Conservation (phyloP, 2,329 filamentous ascomycete species). For the Penicillium expansum region DNA sequence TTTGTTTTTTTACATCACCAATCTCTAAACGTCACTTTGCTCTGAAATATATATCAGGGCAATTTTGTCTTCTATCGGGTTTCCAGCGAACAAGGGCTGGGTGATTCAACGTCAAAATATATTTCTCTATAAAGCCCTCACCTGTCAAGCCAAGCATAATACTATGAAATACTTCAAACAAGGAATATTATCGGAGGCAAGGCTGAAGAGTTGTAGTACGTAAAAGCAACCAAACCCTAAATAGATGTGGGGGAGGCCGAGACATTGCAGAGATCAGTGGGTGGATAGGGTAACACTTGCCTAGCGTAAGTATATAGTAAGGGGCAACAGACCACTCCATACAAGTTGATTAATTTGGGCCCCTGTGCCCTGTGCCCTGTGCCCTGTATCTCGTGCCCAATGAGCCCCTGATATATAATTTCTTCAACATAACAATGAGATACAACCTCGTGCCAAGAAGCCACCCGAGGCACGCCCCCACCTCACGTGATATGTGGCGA, state of each 20-base stretch:
- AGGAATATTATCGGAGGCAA: not conserved
- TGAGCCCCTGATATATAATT: not conserved
- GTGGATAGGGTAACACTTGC: not conserved
- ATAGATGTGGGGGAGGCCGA: not conserved
- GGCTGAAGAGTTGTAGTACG: not conserved
- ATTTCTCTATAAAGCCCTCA: too few species aligned
- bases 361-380: not conserved
- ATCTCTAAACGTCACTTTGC: not conserved
- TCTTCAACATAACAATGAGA: not conserved
- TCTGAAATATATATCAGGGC: not conserved
- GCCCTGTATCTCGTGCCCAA: too few species aligned
- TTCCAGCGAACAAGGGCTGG: not conserved
- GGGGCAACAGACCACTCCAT: not conserved
- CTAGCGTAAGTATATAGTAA: not conserved
- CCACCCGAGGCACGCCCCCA: constrained; percentile 9
- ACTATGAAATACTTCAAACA: not conserved
- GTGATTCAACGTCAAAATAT: not conserved
- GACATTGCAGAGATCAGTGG: not conserved
- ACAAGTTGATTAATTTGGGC: not conserved
- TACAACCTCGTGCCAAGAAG: constrained; percentile 4
- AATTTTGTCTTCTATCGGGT: not conserved
- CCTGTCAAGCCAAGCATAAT: too few species aligned
- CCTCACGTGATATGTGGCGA: constrained; percentile 20
- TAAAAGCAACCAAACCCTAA: not conserved
- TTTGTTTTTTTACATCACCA: not conserved